Conservation (phyloP, 2,329 filamentous ascomycete species). For the Xylariaceae sp. region DNA sequence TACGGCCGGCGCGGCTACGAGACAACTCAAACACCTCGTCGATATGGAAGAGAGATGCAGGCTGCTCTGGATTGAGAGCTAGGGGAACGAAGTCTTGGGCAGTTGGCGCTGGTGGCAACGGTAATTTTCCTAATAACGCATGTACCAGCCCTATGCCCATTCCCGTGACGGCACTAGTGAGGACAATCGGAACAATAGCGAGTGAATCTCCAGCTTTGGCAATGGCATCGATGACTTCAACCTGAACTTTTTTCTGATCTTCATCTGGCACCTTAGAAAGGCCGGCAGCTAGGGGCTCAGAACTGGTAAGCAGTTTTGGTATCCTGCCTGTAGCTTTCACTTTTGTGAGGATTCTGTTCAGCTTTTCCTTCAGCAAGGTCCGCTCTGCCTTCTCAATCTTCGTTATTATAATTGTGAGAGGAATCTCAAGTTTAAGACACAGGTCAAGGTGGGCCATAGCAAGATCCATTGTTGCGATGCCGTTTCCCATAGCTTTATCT, state of each 20-base stretch:
- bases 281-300: constrained; percentile 50
- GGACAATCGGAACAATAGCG: constrained; percentile 76
- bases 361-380: constrained; percentile 68
- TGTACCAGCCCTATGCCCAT: constrained; percentile 82
- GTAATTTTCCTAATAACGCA: constrained; percentile 77
- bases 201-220: constrained; percentile 49
- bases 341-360: constrained; percentile 75
- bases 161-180: constrained; percentile 87
- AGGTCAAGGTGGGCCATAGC: constrained; percentile 82
- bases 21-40: constrained; percentile 87
- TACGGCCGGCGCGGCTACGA: constrained; percentile 57
- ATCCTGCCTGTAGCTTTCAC: constrained; percentile 77
- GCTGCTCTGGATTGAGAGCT: constrained; percentile 63
- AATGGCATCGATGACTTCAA: constrained; percentile 57
- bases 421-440: constrained; percentile 79
- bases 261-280: constrained; percentile 61
- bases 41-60: constrained; percentile 78
- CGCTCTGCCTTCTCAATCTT: constrained; percentile 89
- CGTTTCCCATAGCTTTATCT: constrained; percentile 57
- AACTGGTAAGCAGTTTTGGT: constrained; percentile 73
- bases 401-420: constrained; percentile 82
- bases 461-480: constrained; percentile 68
- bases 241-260: constrained; percentile 64
- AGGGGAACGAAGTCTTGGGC: constrained; percentile 60
- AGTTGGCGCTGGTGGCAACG: constrained; percentile 65